These are phyloP conservation scores for Porodaedalea pini DNA, from an alignment of 1,284 basidiomycete species.

Conservation along the genomic window DNA sequence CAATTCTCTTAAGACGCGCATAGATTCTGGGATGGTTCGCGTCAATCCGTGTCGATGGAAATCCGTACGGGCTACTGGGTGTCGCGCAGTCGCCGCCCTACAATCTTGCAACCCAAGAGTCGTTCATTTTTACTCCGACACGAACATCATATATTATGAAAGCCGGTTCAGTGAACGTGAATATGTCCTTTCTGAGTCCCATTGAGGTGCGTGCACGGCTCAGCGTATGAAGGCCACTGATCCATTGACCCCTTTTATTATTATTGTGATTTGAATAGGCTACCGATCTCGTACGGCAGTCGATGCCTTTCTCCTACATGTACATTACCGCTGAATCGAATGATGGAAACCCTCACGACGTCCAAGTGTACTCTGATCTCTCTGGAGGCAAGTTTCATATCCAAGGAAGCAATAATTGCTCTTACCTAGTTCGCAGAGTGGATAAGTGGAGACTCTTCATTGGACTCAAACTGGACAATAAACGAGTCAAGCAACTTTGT, in stretches of 20 bases:
- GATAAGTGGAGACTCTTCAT: slow-evolving; percentile 32
- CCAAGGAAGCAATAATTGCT: not conserved
- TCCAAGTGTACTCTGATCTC: slow-evolving; percentile 39
- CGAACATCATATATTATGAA: slow-evolving; percentile 31
- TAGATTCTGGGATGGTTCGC: slow-evolving; percentile 36
- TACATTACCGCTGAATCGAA: slow-evolving; percentile 33
- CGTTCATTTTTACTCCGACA: slow-evolving; percentile 34
- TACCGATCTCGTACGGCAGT: slow-evolving; percentile 33
- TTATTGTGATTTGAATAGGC: slow-evolving; percentile 15
- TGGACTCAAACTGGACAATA: slow-evolving; percentile 32
- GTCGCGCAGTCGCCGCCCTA: slow-evolving; percentile 18
- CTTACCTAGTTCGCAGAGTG: slow-evolving; percentile 27
- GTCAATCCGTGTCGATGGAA: slow-evolving; percentile 37
- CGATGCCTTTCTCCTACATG: slow-evolving; percentile 41
- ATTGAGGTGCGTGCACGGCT: slow-evolving; percentile 35
- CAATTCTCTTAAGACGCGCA: not conserved
- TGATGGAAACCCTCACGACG: slow-evolving; percentile 33
- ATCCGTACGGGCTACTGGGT: slow-evolving; percentile 24
- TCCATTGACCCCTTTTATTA: not conserved
- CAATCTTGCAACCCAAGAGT: slow-evolving; percentile 8
- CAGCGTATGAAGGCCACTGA: too few species aligned
- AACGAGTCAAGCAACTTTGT: slow-evolving; percentile 23
- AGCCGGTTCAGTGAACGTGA: slow-evolving; percentile 37
- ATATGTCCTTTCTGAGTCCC: slow-evolving; percentile 38
- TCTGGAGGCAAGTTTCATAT: slow-evolving; percentile 24